Evolutionary conservation across 2,329 filamentous ascomycete species (phyloP).

Genomic region (Whalleya microplaca): DNA sequence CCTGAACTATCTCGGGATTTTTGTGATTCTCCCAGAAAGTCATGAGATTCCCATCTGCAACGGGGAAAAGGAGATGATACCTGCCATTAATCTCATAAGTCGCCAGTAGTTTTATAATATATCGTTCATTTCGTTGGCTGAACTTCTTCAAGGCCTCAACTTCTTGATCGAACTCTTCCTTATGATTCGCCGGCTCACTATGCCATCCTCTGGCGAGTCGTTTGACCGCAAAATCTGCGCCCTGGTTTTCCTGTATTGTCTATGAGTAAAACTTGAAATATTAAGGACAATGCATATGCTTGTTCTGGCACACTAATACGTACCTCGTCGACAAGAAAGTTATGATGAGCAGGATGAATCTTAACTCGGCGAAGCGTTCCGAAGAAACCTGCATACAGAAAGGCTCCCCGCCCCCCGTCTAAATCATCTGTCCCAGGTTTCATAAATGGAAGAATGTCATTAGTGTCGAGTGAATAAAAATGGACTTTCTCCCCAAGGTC

Average conservation of each 20-base stretch:
- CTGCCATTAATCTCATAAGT: neutral
- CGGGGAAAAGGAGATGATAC: neutral
- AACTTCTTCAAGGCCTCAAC: slow-evolving; percentile 1
- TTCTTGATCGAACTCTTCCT: neutral
- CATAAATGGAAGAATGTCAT: neutral
- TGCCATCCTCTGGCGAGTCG: neutral
- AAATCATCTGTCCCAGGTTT: neutral
- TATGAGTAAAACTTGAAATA: neutral
- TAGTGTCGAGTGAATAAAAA: neutral
- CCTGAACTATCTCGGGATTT: neutral
- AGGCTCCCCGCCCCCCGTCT: neutral
- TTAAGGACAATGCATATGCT: neutral
- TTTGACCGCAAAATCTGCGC: neutral
- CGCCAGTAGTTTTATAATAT: neutral
- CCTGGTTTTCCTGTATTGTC: neutral
- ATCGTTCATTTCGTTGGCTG: neutral
- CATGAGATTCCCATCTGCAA: neutral
- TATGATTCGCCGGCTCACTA: neutral
- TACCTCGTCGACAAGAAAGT: neutral
- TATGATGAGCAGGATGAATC: slow-evolving; percentile 1
- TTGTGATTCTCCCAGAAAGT: neutral
- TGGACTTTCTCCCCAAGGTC: slow-evolving; percentile 1
- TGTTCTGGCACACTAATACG: neutral
- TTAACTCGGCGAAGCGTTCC: neutral
- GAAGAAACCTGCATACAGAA: neutral